Conservation (phyloP, 345 rosid species). For the Nephelium lappaceum region DNA sequence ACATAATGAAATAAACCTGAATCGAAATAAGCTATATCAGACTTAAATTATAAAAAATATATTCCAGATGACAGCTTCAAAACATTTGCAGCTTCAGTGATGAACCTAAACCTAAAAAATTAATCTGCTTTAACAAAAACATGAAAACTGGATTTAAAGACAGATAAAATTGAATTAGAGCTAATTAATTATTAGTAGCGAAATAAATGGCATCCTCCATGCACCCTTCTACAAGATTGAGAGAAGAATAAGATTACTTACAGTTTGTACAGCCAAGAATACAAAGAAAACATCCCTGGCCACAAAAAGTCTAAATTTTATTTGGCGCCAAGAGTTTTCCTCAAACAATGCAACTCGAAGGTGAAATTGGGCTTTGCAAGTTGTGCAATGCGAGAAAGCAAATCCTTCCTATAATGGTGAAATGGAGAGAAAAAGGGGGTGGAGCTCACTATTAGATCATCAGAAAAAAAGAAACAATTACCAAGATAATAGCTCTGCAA, state of each 20-base stretch:
- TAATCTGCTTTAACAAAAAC: neutral
- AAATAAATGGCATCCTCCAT: neutral
- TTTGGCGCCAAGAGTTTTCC: slow-evolving; percentile 86
- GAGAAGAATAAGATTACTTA: slow-evolving; percentile 31
- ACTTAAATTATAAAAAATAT: neutral
- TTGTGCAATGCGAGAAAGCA: slow-evolving; percentile 93
- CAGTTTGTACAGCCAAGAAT: slow-evolving; percentile 88
- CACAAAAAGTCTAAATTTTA: slow-evolving; percentile 90
- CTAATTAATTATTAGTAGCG: neutral
- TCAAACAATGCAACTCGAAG: slow-evolving; percentile 70
- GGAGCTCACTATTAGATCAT: neutral
- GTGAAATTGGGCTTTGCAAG: slow-evolving; percentile 90
- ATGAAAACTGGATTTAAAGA: neutral
- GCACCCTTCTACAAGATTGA: neutral
- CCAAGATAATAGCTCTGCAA: neutral
- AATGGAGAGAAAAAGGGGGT: neutral
- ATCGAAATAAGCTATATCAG: neutral
- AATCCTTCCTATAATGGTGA: slow-evolving; percentile 70
- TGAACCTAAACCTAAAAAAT: neutral
- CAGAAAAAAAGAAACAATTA: neutral
- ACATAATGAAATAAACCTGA: neutral
- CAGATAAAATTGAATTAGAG: neutral
- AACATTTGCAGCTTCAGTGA: neutral
- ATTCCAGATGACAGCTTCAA: neutral
- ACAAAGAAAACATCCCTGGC: slow-evolving; percentile 92